A percentile compares a stretch with the other conserved stretches of the same genome.
These are phyloP conservation scores for Penicillium brasilianum DNA, from an alignment of 2,329 filamentous ascomycete genomes.

Conservation along the genomic window DNA sequence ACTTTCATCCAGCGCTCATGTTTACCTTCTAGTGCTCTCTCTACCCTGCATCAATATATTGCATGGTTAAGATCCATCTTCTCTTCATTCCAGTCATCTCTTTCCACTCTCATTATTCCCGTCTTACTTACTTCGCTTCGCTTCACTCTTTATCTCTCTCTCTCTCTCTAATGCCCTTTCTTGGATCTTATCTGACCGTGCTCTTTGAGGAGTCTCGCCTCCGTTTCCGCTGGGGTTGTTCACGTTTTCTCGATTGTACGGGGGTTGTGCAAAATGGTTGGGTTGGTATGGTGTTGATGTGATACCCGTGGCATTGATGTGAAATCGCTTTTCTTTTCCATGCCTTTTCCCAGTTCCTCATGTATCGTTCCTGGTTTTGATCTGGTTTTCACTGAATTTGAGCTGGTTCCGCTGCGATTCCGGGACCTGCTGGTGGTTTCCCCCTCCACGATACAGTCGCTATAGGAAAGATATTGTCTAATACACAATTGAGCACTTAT, in stretches of 20 bases:
- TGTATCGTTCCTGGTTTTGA: not conserved
- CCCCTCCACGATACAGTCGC: constrained; percentile 23
- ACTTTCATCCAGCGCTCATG: constrained; percentile 14
- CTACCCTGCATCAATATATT: constrained; percentile 17
- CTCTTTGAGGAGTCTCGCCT: constrained; percentile 11
- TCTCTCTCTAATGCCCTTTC: no score
- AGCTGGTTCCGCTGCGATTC: constrained; percentile 9
- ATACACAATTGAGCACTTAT: constrained; percentile 24
- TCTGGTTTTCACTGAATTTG: constrained; percentile 12
- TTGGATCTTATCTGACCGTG: constrained; percentile 7
- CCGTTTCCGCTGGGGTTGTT: constrained; percentile 22
- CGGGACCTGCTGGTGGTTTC: constrained; percentile 13
- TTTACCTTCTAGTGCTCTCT: constrained; percentile 21
- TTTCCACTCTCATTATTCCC: constrained; percentile 7
- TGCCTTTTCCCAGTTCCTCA: not conserved
- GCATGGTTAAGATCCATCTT: constrained; percentile 20
- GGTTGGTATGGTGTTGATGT: constrained; percentile 27
- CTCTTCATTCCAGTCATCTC: not conserved
- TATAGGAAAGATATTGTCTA: constrained; percentile 32
- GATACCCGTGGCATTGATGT: constrained; percentile 32
- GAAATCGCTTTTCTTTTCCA: constrained; percentile 18
- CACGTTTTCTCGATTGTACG: constrained; percentile 19
- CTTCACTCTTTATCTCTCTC: not conserved
- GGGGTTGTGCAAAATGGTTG: constrained; percentile 20
- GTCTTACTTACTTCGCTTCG: constrained; percentile 8